A percentile compares a stretch with the other conserved stretches of the same genome.
Evolutionary conservation across 2,329 filamentous ascomycete species (phyloP).

Genomic region (Cercospora beticola): DNA sequence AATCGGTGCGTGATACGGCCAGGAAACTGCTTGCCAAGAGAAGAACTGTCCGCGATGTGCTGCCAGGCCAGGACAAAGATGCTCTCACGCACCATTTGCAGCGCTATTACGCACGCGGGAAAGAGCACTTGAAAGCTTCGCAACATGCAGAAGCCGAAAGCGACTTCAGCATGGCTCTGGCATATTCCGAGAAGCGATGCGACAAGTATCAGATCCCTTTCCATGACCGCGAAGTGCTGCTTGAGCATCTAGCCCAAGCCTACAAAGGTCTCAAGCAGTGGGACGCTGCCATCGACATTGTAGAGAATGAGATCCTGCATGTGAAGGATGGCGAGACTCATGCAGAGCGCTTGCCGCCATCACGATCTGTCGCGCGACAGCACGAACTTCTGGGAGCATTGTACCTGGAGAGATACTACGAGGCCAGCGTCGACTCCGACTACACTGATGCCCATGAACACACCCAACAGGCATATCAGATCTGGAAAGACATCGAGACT

Average conservation of each 20-base stretch:
- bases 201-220: not conserved
- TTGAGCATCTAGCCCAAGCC: not conserved
- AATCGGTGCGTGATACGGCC: not conserved
- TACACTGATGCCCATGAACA: not conserved
- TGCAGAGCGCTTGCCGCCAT: not conserved
- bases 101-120: not conserved
- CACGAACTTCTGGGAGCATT: constrained; percentile 1
- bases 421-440: not conserved
- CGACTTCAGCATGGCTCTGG: not conserved
- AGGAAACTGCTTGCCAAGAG: not conserved
- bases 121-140: not conserved
- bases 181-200: not conserved
- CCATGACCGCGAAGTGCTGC: not conserved
- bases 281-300: not conserved
- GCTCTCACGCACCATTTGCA: constrained; percentile 1
- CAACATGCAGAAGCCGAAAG: not conserved
- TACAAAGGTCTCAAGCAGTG: not conserved
- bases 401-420: not conserved
- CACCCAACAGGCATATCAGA: not conserved
- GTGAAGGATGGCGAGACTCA: not conserved
- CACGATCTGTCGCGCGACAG: not conserved
- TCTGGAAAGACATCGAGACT: not conserved
- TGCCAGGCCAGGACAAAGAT: not conserved
- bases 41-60: not conserved
- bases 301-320: not conserved